Percentiles rank a stretch among this genome's conserved stretches.
These are phyloP conservation scores for Azolla pinnata DNA, from an alignment of 75 land plant genomes.

Conservation along the genomic window DNA sequence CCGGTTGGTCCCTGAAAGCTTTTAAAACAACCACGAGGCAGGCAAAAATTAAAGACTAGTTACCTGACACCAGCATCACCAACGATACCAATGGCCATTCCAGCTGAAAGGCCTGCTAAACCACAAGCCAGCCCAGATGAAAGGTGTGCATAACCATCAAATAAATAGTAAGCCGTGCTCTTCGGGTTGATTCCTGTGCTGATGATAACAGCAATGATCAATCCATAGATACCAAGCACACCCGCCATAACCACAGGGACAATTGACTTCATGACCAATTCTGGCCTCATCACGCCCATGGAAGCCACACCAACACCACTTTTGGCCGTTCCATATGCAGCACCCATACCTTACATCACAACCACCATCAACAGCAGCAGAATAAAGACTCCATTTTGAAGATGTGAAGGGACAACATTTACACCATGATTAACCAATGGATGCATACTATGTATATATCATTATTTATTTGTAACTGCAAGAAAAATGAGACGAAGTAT, in stretches of 20 bases:
- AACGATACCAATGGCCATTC: conserved; percentile 63
- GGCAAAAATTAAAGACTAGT: not conserved
- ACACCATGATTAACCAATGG: too few species aligned
- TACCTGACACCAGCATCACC: conserved; percentile 59
- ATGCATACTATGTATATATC: too few species aligned
- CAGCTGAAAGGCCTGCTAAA: conserved; percentile 50
- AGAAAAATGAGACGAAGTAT: too few species aligned
- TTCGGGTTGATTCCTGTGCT: conserved; percentile 59
- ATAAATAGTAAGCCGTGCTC: conserved; percentile 48
- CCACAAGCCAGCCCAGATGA: conserved; percentile 58
- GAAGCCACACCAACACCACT: conserved; percentile 61
- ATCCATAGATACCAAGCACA: conserved; percentile 52
- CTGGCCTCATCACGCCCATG: conserved; percentile 65
- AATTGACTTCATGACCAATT: conserved; percentile 59
- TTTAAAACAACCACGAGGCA: too few species aligned
- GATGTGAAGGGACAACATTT: too few species aligned
- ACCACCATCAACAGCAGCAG: too few species aligned
- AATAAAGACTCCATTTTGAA: too few species aligned
- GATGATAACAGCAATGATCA: conserved; percentile 58
- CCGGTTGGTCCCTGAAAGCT: too few species aligned
- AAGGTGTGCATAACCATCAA: conserved; percentile 56
- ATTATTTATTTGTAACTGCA: too few species aligned
- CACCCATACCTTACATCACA: conserved; percentile 65
- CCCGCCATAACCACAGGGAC: conserved; percentile 68
- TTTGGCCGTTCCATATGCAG: conserved; percentile 58